Evolutionary conservation across 2,329 filamentous ascomycete species (phyloP).

Genomic region (Exophiala mesophila): DNA sequence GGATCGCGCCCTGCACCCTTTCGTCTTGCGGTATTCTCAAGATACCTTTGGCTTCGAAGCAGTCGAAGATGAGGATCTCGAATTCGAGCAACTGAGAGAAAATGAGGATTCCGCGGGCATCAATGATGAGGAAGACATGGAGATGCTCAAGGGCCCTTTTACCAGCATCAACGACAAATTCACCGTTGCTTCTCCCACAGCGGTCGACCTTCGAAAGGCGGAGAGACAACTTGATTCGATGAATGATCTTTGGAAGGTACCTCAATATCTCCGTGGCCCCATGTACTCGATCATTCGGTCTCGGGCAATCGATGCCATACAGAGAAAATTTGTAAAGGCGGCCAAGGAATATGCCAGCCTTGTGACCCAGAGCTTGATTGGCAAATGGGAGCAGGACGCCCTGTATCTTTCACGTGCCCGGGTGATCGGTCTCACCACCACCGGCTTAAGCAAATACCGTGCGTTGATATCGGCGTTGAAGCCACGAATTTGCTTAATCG

Average conservation of each 20-base stretch:
- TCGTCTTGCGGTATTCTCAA: constrained; percentile 40
- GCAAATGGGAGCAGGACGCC: constrained; percentile 56
- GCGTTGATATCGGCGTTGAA: constrained; percentile 61
- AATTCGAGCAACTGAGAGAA: constrained; percentile 57
- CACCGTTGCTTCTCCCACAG: constrained; percentile 24
- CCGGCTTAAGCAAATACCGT: constrained; percentile 75
- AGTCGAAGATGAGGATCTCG: constrained; percentile 55
- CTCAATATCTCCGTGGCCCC: constrained; percentile 50
- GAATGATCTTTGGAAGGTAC: constrained; percentile 59
- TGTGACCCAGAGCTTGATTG: constrained; percentile 51
- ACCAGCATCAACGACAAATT: constrained; percentile 42
- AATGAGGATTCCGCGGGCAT: constrained; percentile 53
- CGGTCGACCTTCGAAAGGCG: constrained; percentile 34
- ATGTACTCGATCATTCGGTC: constrained; percentile 64
- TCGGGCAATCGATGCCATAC: constrained; percentile 47
- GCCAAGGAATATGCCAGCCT: constrained; percentile 48
- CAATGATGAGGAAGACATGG: constrained; percentile 50
- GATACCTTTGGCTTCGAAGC: constrained; percentile 52
- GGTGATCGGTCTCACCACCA: constrained; percentile 68
- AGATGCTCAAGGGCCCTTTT: constrained; percentile 47
- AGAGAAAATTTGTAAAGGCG: constrained; percentile 45
- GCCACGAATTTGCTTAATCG: constrained; percentile 66
- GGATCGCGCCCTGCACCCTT: constrained; percentile 46
- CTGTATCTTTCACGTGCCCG: constrained; percentile 57
- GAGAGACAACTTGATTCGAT: constrained; percentile 32